Percentiles rank a stretch among this genome's conserved stretches.
Conservation (phyloP, 75 land plant genomes). For the Larix kaempferi region DNA sequence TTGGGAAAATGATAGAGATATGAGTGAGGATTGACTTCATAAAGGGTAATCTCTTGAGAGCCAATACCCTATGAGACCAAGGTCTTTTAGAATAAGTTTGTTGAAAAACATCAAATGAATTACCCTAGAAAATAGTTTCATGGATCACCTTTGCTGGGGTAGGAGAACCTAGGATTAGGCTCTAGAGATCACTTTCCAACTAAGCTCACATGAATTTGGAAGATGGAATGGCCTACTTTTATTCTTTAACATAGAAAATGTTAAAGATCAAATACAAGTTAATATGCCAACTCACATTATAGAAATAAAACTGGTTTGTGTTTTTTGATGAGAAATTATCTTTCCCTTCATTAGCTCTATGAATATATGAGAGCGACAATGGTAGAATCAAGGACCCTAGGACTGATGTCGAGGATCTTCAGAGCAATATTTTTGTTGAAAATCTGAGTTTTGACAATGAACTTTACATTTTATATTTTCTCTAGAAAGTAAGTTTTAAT, state of each 20-base stretch:
- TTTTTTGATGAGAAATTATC: constrained; percentile 3
- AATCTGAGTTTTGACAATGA: too few species aligned
- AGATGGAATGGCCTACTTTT: background rate
- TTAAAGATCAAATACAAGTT: constrained; percentile 13
- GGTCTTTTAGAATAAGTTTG: too few species aligned
- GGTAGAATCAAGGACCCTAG: constrained; percentile 31
- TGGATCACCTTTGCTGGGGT: too few species aligned
- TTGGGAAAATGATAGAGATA: too few species aligned
- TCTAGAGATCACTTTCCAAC: constrained; percentile 35
- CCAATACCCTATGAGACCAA: too few species aligned
- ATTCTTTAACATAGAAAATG: background rate
- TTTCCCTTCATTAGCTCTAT: background rate
- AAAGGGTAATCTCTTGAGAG: too few species aligned
- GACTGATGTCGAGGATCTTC: constrained; percentile 48
- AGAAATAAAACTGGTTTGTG: constrained; percentile 13
- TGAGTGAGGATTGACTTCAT: too few species aligned
- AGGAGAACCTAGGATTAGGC: background rate
- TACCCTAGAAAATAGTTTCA: too few species aligned
- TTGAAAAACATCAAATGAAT: too few species aligned
- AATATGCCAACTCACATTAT: background rate
- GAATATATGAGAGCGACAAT: background rate
- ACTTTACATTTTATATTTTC: too few species aligned
- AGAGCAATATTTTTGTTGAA: constrained; percentile 26
- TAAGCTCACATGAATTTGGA: constrained; percentile 19
- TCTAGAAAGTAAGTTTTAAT: too few species aligned